These are phyloP conservation scores for Allomyces javanicus DNA, from an alignment of 192 early-diverging fungal species.

Conservation along the genomic window DNA sequence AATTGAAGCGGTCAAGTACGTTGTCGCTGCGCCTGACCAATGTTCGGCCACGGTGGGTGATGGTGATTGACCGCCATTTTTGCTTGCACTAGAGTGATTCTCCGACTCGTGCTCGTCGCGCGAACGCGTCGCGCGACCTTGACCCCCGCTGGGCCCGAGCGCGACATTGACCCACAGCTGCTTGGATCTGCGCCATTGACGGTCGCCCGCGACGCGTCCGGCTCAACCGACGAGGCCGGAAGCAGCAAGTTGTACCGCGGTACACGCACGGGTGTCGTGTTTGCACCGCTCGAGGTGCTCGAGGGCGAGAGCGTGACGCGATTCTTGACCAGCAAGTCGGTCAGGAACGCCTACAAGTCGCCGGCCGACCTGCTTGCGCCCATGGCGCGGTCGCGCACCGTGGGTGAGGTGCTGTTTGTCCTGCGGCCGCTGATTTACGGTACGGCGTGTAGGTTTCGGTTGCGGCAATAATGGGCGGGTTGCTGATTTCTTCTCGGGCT, in stretches of 20 bases:
- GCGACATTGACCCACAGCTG: constrained; percentile 19
- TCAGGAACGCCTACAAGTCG: constrained; percentile 40
- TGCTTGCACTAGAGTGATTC: constrained; percentile 7
- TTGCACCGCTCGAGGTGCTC: constrained; percentile 11
- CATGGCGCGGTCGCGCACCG: constrained; percentile 24
- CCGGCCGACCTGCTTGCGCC: constrained; percentile 47
- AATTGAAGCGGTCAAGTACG: constrained; percentile 49
- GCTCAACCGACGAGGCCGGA: background rate
- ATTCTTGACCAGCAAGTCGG: constrained; percentile 12
- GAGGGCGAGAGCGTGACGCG: too few species aligned
- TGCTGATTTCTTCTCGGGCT: too few species aligned
- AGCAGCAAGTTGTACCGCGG: constrained; percentile 20
- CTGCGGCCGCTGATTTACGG: constrained; percentile 71
- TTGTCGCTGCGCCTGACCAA: too few species aligned
- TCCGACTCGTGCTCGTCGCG: constrained; percentile 17
- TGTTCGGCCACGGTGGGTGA: constrained; percentile 6
- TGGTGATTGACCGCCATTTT: constrained; percentile 3
- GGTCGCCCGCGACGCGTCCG: background rate
- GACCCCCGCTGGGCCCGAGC: constrained; percentile 16
- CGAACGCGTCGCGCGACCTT: constrained; percentile 20
- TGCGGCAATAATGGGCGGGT: too few species aligned
- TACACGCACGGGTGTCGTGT: constrained; percentile 25
- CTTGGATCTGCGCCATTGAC: constrained; percentile 5
- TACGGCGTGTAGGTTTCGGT: constrained; percentile 10
- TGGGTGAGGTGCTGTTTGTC: constrained; percentile 64